Percentiles rank a stretch among this genome's conserved stretches.
These are phyloP conservation scores for Ogataea angusta DNA, from an alignment of 805 yeast genomes.

Conservation along the genomic window DNA sequence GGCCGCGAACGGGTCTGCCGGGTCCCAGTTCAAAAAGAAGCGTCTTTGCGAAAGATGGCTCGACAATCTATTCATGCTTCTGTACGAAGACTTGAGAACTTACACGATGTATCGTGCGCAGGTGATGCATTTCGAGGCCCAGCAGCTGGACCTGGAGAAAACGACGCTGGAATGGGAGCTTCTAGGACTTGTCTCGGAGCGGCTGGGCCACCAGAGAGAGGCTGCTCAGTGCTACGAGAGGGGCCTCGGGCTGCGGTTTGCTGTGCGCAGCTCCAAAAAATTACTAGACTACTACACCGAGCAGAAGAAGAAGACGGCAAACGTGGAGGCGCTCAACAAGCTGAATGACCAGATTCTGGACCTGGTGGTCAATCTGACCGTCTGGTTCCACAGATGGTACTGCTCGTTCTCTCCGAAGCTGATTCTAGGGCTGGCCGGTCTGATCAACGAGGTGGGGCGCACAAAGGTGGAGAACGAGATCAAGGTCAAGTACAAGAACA, in stretches of 20 bases:
- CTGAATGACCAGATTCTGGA: constrained; percentile 62
- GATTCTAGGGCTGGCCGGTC: constrained; percentile 50
- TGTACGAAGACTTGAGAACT: constrained; percentile 71
- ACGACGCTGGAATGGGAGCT: constrained; percentile 89
- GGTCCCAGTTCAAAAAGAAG: constrained; percentile 52
- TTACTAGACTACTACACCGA: constrained; percentile 61
- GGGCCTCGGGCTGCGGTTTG: constrained; percentile 71
- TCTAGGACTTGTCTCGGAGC: constrained; percentile 77
- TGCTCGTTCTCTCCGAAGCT: constrained; percentile 78
- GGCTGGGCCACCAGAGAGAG: constrained; percentile 83
- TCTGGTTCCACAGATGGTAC: constrained; percentile 99
- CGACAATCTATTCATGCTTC: constrained; percentile 64
- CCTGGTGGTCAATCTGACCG: constrained; percentile 69
- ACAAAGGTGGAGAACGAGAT: constrained; percentile 73
- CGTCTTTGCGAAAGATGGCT: constrained; percentile 73
- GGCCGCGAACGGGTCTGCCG: constrained; percentile 6
- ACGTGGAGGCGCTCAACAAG: constrained; percentile 33
- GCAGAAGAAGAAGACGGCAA: constrained; percentile 39
- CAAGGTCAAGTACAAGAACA: constrained; percentile 57
- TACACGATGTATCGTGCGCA: constrained; percentile 96
- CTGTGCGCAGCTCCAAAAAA: constrained; percentile 74
- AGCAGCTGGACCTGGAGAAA: constrained; percentile 74
- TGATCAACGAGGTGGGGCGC: constrained; percentile 74
- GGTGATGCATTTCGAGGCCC: constrained; percentile 81
- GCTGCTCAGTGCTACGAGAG: constrained; percentile 80